phyloP scores from a whole-genome alignment of 345 rosid species.

The Streptanthus diversifolius region DNA sequence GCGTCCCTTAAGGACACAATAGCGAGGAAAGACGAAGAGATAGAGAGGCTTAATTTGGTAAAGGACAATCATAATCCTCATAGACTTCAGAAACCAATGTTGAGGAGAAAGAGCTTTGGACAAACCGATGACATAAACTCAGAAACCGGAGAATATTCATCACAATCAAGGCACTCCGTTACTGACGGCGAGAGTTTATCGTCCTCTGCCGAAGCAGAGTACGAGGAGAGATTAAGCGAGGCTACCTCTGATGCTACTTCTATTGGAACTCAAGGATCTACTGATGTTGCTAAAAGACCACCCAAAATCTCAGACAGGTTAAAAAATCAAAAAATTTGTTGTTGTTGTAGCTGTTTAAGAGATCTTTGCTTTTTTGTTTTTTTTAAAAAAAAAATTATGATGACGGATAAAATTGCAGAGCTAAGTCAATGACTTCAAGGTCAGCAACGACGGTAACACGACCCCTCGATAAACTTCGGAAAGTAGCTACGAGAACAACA shows the following conservation, averaged over 20 bases:
- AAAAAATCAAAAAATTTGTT: background rate
- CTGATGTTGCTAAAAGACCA: conserved; percentile 33
- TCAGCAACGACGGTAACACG: conserved; percentile 16
- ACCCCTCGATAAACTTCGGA: conserved; percentile 30
- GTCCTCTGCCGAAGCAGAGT: conserved; percentile 36
- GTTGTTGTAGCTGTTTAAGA: background rate
- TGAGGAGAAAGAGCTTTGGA: conserved; percentile 34
- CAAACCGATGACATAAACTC: conserved; percentile 34
- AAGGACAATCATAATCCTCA: conserved; percentile 42
- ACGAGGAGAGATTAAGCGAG: conserved; percentile 41
- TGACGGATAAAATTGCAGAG: conserved; percentile 2
- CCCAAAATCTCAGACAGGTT: conserved; percentile 44
- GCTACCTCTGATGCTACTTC: conserved; percentile 46
- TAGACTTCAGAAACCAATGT: conserved; percentile 24
- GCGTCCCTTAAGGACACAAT: conserved; percentile 80
- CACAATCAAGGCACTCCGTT: conserved; percentile 29
- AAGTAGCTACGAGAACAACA: conserved; percentile 33
- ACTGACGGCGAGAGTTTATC: conserved; percentile 35
- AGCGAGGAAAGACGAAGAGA: conserved; percentile 76
- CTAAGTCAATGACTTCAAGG: conserved; percentile 22
- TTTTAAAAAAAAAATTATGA: background rate
- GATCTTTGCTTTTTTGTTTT: background rate
- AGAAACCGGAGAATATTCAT: conserved; percentile 20
- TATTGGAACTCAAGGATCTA: conserved; percentile 41
- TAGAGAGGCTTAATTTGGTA: conserved; percentile 61